A percentile compares a stretch with the other conserved stretches of the same genome.
Evolutionary conservation across 345 rosid species (phyloP).

Genomic region (Euphorbia tirucalli): DNA sequence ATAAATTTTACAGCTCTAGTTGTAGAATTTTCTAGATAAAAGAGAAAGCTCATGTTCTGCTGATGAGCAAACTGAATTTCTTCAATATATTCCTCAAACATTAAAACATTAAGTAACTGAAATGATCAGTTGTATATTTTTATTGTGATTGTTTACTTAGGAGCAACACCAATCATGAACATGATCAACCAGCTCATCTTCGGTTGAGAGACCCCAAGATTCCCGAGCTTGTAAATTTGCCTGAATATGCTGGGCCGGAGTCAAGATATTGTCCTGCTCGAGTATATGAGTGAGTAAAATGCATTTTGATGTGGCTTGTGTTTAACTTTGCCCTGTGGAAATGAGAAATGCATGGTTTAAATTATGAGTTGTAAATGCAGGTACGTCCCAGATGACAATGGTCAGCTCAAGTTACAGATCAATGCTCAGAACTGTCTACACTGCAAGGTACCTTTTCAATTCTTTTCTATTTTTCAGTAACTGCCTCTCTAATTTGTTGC

Average conservation of each 20-base stretch:
- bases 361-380: constrained; percentile 34
- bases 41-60: not conserved
- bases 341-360: not conserved
- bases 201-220: constrained; percentile 61
- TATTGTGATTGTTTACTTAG: constrained; percentile 40
- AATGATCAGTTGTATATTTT: constrained; percentile 11
- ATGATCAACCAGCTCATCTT: constrained; percentile 91
- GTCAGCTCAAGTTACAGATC: constrained; percentile 72
- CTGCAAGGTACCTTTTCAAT: constrained; percentile 82
- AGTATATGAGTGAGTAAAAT: constrained; percentile 96
- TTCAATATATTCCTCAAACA: not conserved
- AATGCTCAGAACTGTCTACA: constrained; percentile 93
- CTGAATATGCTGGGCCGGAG: constrained; percentile 81
- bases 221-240: constrained; percentile 75
- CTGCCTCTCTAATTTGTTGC: too few species aligned
- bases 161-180: constrained; percentile 96
- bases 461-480: too few species aligned
- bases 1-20: too few species aligned
- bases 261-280: constrained; percentile 93
- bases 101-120: too few species aligned
- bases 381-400: constrained; percentile 68
- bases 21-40: too few species aligned
- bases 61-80: not conserved
- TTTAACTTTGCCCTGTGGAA: constrained; percentile 10
- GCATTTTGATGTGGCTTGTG: too few species aligned